A percentile compares a stretch with the other conserved stretches of the same genome.
Evolutionary conservation across 2,329 filamentous ascomycete genomes (phyloP).

Genomic region (Fusarium camptoceras): DNA sequence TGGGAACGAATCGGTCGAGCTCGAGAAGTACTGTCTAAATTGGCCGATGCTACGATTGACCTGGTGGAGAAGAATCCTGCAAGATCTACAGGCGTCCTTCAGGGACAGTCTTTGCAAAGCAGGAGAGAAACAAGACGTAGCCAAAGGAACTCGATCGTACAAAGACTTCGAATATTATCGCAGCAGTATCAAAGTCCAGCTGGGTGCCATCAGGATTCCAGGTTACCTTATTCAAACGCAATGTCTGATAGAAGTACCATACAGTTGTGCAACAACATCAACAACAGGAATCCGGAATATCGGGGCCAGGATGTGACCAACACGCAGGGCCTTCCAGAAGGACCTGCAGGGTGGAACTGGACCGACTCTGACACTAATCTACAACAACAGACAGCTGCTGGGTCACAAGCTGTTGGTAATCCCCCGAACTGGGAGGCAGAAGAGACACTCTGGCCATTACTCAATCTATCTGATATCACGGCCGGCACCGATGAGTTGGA

Average conservation of each 20-base stretch:
- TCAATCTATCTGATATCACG: not conserved
- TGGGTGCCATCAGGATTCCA: accelerated
- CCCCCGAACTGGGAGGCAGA: not conserved
- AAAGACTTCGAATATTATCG: not conserved
- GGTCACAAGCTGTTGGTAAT: not conserved
- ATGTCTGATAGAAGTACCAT: accelerated
- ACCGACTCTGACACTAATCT: not conserved
- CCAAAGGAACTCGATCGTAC: slow-evolving; percentile 1
- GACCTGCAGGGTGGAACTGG: not conserved
- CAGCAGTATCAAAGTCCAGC: not conserved
- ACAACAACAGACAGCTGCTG: not conserved
- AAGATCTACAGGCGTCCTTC: not conserved
- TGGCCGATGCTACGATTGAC: slow-evolving; percentile 19
- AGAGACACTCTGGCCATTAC: not conserved
- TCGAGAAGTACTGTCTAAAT: slow-evolving; percentile 6
- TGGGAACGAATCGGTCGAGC: slow-evolving; percentile 10
- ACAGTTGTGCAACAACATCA: not conserved
- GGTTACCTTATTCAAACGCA: accelerated
- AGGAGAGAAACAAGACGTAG: not conserved
- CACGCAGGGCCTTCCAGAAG: not conserved
- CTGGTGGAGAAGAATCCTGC: slow-evolving; percentile 3
- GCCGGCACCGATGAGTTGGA: not conserved
- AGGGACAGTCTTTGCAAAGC: not conserved
- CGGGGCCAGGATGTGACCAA: not conserved
- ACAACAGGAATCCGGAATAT: no score